phyloP scores from a whole-genome alignment of 345 rosid species.

The Orychophragmus violaceus region DNA sequence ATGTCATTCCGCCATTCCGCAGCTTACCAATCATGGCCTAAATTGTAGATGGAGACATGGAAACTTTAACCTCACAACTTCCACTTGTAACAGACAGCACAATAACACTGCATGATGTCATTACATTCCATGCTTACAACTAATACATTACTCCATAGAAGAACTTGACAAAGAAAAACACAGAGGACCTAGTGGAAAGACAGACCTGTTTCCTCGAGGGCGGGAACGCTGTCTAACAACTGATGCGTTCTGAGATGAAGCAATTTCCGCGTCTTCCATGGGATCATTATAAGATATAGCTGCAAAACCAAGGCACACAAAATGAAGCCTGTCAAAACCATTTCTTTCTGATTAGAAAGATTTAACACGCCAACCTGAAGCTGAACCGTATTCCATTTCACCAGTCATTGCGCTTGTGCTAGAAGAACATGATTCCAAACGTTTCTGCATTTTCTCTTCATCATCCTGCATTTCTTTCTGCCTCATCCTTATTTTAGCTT shows the following conservation, averaged over 20 bases:
- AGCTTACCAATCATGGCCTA: too few species aligned
- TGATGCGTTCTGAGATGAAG: constrained; percentile 39
- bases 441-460: constrained; percentile 78
- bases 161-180: neutral
- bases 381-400: constrained; percentile 49
- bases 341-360: neutral
- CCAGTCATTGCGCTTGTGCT: constrained; percentile 42
- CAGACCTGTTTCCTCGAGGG: constrained; percentile 56
- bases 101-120: neutral
- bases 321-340: neutral
- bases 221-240: constrained; percentile 40
- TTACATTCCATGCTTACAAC: neutral
- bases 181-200: neutral
- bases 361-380: constrained; percentile 39
- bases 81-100: neutral
- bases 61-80: neutral
- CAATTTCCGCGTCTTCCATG: constrained; percentile 43
- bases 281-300: constrained; percentile 48
- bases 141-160: neutral
- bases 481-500: constrained; percentile 88
- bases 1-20: too few species aligned
- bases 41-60: neutral
- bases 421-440: constrained; percentile 61
- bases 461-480: constrained; percentile 87
- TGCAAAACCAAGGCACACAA: constrained; percentile 22